Percentiles rank a stretch among this genome's conserved stretches.
Conservation (phyloP, 495 filamentous ascomycete genomes). For the Pyrenula massariospora region DNA sequence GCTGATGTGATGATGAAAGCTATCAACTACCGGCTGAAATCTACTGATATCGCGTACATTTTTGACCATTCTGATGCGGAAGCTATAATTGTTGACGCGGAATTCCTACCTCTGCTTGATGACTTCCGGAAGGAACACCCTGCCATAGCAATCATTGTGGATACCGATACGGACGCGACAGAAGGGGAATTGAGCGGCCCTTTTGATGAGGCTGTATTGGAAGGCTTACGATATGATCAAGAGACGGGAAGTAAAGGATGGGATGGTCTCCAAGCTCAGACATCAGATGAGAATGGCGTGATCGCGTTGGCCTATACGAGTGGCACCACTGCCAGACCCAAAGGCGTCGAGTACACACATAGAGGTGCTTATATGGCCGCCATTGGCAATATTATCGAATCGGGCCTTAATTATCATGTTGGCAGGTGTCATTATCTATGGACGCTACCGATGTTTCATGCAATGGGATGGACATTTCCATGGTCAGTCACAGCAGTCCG, state of each 20-base stretch:
- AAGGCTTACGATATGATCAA: conserved; percentile 62
- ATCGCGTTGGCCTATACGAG: conserved; percentile 87
- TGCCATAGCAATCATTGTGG: conserved; percentile 57
- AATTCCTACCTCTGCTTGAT: conserved; percentile 61
- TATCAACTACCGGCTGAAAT: conserved; percentile 84
- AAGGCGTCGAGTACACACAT: conserved; percentile 89
- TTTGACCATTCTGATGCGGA: conserved; percentile 78
- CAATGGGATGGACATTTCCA: conserved; percentile 72
- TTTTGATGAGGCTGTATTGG: conserved; percentile 73
- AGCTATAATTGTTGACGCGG: conserved; percentile 74
- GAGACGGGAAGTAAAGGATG: conserved; percentile 56
- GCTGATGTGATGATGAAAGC: conserved; percentile 21
- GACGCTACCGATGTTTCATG: conserved; percentile 96
- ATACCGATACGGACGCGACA: conserved; percentile 72
- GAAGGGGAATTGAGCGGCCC: conserved; percentile 64
- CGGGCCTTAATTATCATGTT: conserved; percentile 57
- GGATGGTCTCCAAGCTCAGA: conserved; percentile 59
- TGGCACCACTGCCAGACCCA: conserved; percentile 84
- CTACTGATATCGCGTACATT: conserved; percentile 82
- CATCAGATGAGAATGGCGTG: conserved; percentile 60
- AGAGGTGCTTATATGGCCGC: conserved; percentile 77
- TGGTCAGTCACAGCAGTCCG: conserved; percentile 88
- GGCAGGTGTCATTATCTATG: conserved; percentile 75
- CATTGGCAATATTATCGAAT: conserved; percentile 78
- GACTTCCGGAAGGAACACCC: conserved; percentile 47